These are phyloP conservation scores for Solanum okadae DNA, from an alignment of 257 asterid species.

Conservation along the genomic window DNA sequence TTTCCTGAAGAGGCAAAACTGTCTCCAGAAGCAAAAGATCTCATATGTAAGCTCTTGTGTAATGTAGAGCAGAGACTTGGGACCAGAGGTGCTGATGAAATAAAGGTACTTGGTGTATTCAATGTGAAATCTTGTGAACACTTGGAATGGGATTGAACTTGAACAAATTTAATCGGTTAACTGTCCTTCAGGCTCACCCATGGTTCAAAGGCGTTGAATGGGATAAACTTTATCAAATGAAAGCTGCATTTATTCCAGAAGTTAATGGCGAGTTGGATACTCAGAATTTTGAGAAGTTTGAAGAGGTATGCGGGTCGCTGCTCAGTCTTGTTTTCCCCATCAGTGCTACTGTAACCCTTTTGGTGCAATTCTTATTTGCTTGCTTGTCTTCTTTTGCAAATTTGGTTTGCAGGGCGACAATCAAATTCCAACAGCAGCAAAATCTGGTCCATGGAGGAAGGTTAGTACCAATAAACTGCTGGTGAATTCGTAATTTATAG, in stretches of 20 bases:
- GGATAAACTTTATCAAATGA: conserved; percentile 77
- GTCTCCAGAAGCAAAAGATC: conserved; percentile 84
- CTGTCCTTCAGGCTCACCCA: conserved; percentile 69
- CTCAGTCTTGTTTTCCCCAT: background rate
- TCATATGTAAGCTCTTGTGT: conserved; percentile 81
- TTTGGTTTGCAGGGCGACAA: conserved; percentile 51
- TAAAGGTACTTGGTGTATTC: conserved; percentile 47
- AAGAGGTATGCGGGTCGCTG: conserved; percentile 43
- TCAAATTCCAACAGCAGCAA: conserved; percentile 50
- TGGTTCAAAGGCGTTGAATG: conserved; percentile 87
- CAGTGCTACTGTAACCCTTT: background rate
- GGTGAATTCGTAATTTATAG: background rate
- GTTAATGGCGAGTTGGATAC: conserved; percentile 94
- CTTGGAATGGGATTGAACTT: background rate
- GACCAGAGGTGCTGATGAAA: conserved; percentile 84
- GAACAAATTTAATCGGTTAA: background rate
- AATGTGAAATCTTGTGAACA: background rate
- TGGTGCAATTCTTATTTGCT: background rate
- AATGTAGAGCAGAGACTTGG: conserved; percentile 96
- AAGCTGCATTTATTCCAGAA: conserved; percentile 94
- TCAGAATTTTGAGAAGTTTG: conserved; percentile 95
- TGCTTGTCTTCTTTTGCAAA: conserved; percentile 1
- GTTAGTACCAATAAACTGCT: conserved; percentile 27
- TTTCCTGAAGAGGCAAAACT: conserved; percentile 93
- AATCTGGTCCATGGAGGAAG: conserved; percentile 99